Evolutionary conservation across 192 early-diverging fungal genomes (phyloP), one percentile per base, ranked within the genome.

Genomic region (Bifiguratus adelaidae): DNA sequence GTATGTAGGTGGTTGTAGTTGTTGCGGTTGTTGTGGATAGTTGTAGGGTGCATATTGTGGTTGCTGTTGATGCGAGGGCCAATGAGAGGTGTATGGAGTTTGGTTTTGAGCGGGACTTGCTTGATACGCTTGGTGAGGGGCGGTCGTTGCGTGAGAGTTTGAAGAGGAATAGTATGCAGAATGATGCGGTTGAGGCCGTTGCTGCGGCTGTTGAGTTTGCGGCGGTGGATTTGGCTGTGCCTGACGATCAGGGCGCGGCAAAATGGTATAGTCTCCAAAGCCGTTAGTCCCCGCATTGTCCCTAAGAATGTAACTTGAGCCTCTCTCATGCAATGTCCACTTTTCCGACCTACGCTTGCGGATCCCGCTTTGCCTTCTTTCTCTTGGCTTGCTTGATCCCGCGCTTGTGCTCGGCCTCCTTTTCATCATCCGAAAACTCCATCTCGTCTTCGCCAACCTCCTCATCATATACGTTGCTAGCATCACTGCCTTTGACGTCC

Each of bases 371-470:
- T n/a, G n/a, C n/a, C 52, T 50, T 55, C 42, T 65, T 63, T 15
- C 63, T 63, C 49, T 63, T 55, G 36, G n/a, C n/a, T n/a, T 47
- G 50, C 28, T 65, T 65, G 46, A 79, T 77, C 35, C 48, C 51
- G 22, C 60, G 44, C 37, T 66, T 80, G 37, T 75, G 61, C 34
- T 77, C 70, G 43, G 54, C 51, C 55, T 97, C 94, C 40, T 82
- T 57, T 51, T 97, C 94, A 59, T 97, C 94, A 60, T 97, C 94
- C 11, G 91, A 95, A 58, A 95, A 97, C 52, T 94, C 92, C 60
- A 88, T 58, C 18, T 89, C 85, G 47, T 68, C 70, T 2, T 81
- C 86, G 23, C 53, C 78, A 0, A 88, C 70, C 50, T 99, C 95
- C 68, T 99, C 95, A 49, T 99, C 95, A 56, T 78, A 85, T 24